Conservation (phyloP, 2,329 filamentous ascomycete species). For the Diaporthe citrichinensis region DNA sequence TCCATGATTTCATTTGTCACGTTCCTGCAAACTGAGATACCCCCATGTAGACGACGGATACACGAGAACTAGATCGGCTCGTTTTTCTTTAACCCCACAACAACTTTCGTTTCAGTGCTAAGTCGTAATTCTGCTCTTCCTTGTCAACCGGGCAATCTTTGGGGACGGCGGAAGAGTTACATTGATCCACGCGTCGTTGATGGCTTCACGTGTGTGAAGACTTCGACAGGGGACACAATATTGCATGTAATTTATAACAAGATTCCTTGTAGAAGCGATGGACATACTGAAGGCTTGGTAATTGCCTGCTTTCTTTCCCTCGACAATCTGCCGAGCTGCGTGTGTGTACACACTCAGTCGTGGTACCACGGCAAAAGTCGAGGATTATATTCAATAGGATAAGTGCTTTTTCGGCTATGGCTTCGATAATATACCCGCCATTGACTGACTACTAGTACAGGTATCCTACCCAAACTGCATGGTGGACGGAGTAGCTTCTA, state of each 20-base stretch:
- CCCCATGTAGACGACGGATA: conserved; percentile 17
- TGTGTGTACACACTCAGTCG: too few species aligned
- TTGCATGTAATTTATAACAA: background rate
- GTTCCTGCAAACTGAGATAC: conserved; percentile 24
- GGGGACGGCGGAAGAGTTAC: background rate
- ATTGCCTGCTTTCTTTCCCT: background rate
- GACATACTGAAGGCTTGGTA: background rate
- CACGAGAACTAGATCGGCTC: conserved; percentile 1
- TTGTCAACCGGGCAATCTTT: background rate
- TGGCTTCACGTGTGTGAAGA: background rate
- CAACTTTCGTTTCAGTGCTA: background rate
- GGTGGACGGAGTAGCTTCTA: too few species aligned
- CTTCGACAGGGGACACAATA: background rate
- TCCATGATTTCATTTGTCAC: conserved; percentile 13
- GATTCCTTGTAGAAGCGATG: background rate
- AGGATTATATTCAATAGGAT: background rate
- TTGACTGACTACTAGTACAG: too few species aligned
- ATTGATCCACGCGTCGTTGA: background rate
- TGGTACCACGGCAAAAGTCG: background rate
- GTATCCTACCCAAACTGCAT: too few species aligned
- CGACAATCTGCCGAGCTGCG: background rate
- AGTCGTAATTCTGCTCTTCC: background rate
- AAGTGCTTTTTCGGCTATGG: too few species aligned
- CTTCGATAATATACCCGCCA: too few species aligned
- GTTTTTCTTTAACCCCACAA: background rate